phyloP scores from a whole-genome alignment of 2,329 filamentous ascomycete genomes.

The Onygena corvina region DNA sequence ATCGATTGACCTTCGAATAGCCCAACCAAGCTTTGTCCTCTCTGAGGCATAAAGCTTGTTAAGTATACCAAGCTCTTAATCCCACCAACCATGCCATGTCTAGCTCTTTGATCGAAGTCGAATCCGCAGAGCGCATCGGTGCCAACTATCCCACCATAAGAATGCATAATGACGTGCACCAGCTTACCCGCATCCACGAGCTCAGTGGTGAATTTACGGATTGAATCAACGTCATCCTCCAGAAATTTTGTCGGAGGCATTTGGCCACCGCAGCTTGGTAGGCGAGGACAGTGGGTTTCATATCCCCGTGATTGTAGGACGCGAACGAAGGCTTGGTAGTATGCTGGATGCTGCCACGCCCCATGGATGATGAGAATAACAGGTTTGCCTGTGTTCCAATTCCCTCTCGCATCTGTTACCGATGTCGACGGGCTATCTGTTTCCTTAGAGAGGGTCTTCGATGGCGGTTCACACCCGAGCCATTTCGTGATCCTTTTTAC shows the following conservation, averaged over 20 bases:
- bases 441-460: background rate
- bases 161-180: constrained; percentile 28
- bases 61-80: constrained; percentile 22
- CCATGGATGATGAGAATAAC: constrained; percentile 28
- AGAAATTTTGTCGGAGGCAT: constrained; percentile 15
- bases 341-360: constrained; percentile 27
- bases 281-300: constrained; percentile 9
- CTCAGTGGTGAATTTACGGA: constrained; percentile 20
- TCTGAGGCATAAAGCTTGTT: constrained; percentile 14
- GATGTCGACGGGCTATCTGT: background rate
- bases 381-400: constrained; percentile 16
- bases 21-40: constrained; percentile 8
- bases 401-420: background rate
- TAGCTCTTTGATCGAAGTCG: constrained; percentile 18
- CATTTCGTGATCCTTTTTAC: background rate
- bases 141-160: constrained; percentile 26
- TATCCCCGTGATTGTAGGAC: constrained; percentile 26
- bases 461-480: background rate
- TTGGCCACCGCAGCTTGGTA: constrained; percentile 12
- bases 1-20: constrained; percentile 4
- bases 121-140: constrained; percentile 23
- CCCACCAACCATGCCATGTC: constrained; percentile 24
- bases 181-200: constrained; percentile 24
- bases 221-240: constrained; percentile 20
- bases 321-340: constrained; percentile 20